Evolutionary conservation across 2,329 filamentous ascomycete genomes (phyloP), one percentile per base, ranked within the genome.

Genomic region (Zymoseptoria pseudotritici): DNA sequence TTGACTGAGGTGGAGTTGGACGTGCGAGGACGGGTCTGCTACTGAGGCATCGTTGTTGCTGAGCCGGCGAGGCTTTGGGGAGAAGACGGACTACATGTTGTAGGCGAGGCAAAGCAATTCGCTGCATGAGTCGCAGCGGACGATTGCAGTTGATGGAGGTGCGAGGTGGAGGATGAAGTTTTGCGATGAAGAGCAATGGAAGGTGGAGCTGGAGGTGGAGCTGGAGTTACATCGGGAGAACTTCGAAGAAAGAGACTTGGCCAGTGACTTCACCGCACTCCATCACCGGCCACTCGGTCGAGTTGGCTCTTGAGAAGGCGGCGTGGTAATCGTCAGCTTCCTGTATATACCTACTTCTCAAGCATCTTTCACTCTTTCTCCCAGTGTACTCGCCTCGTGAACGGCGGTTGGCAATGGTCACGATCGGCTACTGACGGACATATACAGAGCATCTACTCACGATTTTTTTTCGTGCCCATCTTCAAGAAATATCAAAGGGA

Each of bases 1-100:
- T 46, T 13, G 36, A 46, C 2, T 13, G 36, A 17, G 36, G 36
- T 17, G 36, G 36, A 46, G 17, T 46, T n/a, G 36, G 36, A 13
- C 36, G 36, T 46, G 36, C 36, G 36, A 46, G 36, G 4, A 46
- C 36, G 36, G 36, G 11, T 46, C 36, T 46, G 36, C 36, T 46
- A 17, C 36, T n/a, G 17, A 46, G 2, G 36, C 5, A 17, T n/a
- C 36, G 36, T 46, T 2, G 6, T 46, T 46, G 36, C 36, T 46
- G 36, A n/a, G 17, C 36, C 36, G 36, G 36, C 11, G 36, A 46
- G 13, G 52, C 58, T 55, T 31, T 56, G 19, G 29, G 21, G 13
- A 56, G 46, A 4, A 49, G 55, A 61, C 63, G 57, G 63, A 61
- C 63, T 65, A 66, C 64, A 66, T 66, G 58, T 57, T 63, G 64